Evolutionary conservation across 1,284 basidiomycete species (phyloP).

Genomic region (Gastroboletus turbinatus): DNA sequence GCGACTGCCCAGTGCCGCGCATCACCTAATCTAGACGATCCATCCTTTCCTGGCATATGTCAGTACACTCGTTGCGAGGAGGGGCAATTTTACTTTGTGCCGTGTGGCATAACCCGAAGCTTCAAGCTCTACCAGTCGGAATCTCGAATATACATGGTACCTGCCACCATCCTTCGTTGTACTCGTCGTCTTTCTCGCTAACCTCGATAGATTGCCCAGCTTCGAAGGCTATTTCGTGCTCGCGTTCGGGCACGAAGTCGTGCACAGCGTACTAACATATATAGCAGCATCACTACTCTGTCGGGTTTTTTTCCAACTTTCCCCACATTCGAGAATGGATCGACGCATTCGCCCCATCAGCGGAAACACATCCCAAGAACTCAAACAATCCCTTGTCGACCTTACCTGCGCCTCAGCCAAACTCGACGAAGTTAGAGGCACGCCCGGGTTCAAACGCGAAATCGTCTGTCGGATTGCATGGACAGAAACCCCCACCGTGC

Average conservation of each 20-base stretch:
- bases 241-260: conserved; percentile 88
- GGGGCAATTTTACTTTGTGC: no score
- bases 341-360: conserved; percentile 19
- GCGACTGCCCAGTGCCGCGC: no score
- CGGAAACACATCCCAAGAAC: conserved; percentile 24
- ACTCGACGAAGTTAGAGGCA: conserved; percentile 2
- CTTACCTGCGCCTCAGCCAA: conserved; percentile 7
- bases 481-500: conserved; percentile 40
- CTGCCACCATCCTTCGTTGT: conserved; percentile 99
- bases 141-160: no score
- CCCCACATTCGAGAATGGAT: conserved; percentile 8
- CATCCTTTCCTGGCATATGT: no score
- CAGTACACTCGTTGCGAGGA: no score
- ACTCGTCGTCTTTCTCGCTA: conserved; percentile 91
- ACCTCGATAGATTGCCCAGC: conserved; percentile 89
- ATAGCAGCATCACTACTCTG: no score
- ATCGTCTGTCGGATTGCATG: conserved; percentile 23
- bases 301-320: no score
- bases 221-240: conserved; percentile 88
- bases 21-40: no score
- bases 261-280: no score
- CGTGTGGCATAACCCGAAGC: no score
- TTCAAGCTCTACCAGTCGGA: no score
- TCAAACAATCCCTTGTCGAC: conserved; percentile 29
- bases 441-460: conserved; percentile 24